Percentiles rank a stretch among this genome's conserved stretches.
Conservation (phyloP, 169 alveolate genomes). For the Cryptosporidium ubiquitum region DNA sequence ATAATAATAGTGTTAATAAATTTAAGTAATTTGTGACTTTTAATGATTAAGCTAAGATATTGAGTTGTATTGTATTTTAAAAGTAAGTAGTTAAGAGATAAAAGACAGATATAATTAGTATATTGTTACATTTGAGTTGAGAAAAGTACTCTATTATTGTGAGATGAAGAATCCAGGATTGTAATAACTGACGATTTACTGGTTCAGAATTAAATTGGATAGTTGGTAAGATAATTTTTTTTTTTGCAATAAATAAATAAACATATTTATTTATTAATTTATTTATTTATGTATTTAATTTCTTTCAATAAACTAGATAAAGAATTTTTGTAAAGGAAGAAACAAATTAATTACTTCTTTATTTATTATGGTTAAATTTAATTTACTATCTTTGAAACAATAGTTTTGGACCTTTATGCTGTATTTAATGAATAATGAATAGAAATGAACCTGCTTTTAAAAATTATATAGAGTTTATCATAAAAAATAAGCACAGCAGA, state of each 20-base stretch:
- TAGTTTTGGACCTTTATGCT: not conserved
- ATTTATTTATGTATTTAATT: no score
- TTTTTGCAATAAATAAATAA: not conserved
- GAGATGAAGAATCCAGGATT: not conserved
- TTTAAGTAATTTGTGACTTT: no score
- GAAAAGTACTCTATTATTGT: not conserved
- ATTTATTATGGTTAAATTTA: not conserved
- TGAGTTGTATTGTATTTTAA: no score
- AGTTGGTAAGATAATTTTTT: not conserved
- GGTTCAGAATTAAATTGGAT: no score
- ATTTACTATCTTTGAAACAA: not conserved
- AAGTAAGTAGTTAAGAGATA: not conserved
- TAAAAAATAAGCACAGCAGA: not conserved
- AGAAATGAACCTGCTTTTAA: not conserved
- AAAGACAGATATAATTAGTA: not conserved
- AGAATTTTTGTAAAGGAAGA: no score
- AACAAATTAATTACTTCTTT: not conserved
- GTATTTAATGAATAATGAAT: not conserved
- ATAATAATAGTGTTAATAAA: not conserved
- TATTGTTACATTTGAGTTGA: not conserved
- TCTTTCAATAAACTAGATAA: not conserved
- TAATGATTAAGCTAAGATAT: not conserved
- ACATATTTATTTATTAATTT: no score
- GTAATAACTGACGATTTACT: no score
- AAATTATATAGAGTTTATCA: not conserved